Base-by-base conservation (phyloP, 1,139 yeast genomes). In the Petasospora rhodanensis region DNA sequence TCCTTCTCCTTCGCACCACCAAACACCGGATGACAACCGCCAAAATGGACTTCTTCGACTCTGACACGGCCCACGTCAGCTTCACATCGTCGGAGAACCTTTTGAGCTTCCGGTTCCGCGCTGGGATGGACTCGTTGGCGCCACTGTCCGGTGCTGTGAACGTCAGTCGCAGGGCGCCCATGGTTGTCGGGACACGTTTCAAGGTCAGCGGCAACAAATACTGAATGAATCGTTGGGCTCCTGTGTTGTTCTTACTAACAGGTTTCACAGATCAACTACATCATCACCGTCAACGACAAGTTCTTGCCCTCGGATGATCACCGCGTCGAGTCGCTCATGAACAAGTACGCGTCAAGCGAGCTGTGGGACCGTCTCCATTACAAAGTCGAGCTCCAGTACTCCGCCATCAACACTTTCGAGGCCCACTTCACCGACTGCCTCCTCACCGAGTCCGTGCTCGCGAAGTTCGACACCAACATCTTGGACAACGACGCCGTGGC, bases 341-440 rank as follows among this genome's bases (percentile, higher is more conserved):
- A 21, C 16, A 19, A 26, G 14, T 31, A n/a, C 13, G 12, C 16
- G 10, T 10, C 27, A 2, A n/a, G 19, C 9, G 11, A 21, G 10
- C 24, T 40, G 14, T 37, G 38, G 40, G 2, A 9, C 3, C n/a
- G 18, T 5, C 30, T 40, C n/a, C 30, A 37, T 5, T 34, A 14
- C 29, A n/a, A 14, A 11, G 14, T 27, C 7, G 30, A 26, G 22
- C 14, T 28, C 14, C 28, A 29, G 19, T 35, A 35, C 23, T 40
- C 44, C 3, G 9, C 27, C 3, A 6, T 32, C 14, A 21, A 41
- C 28, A 27, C 44, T 3, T 35, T 41, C 20, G 42, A 41, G n/a
- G 39, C 29, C 2, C 23, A 18, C 6, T 10, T 38, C 11, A 23
- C 17, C 2, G 44, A 41, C 14, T 10, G 21, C 12, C 21, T 40